Evolutionary conservation across 2,329 filamentous ascomycete genomes (phyloP), one percentile per base, ranked within the genome.

Genomic region (Cercospora berteroae): DNA sequence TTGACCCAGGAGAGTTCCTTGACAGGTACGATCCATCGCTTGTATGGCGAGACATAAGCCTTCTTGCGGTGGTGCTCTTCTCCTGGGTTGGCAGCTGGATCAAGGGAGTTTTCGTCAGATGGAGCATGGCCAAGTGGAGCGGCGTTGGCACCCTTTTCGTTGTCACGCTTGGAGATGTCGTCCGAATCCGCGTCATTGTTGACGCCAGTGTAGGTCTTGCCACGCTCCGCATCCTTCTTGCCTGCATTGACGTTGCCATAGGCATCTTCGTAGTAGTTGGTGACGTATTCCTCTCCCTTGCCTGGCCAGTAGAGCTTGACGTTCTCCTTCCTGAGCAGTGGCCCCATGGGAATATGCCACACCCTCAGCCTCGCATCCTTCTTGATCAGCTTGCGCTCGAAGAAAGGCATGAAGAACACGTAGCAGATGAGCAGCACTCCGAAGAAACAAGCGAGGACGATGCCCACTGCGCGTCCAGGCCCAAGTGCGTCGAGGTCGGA

Each of bases 321-420:
- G 52, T 56, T 10, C 1, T 56, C 52, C 3, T 31, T 27, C 2
- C 2, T 5, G 2, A 80, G 70, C 1, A 79, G 67, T 13, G 76
- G 76, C 0, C 87, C 87, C n/a, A 82, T 76, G 63, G 82, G 70
- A 64, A 88, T 79, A 67, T 88, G 81, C 75, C 81, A 88, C 76
- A 81, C 77, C 68, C 83, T 83, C 67, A 90, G 79, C 73, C 86
- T 78, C 84, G 87, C 85, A 78, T 90, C 87, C 70, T 89, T 82
- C 77, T 83, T 79, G 77, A 89, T 78, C 71, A 90, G 80, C 52
- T 84, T 81, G 65, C 85, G 82, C 76, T 88, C 84, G 65, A 89
- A 74, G 80, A 84, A 89, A 2, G 87, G 87, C n/a, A 88, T 80
- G 68, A 89, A 83, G 77, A 87, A 87, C 67, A 84, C 66, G 63